Percentiles rank a stretch among this genome's conserved stretches.
phyloP scores from a whole-genome alignment of 805 yeast genomes.

The Zygosaccharomyces bailii region DNA sequence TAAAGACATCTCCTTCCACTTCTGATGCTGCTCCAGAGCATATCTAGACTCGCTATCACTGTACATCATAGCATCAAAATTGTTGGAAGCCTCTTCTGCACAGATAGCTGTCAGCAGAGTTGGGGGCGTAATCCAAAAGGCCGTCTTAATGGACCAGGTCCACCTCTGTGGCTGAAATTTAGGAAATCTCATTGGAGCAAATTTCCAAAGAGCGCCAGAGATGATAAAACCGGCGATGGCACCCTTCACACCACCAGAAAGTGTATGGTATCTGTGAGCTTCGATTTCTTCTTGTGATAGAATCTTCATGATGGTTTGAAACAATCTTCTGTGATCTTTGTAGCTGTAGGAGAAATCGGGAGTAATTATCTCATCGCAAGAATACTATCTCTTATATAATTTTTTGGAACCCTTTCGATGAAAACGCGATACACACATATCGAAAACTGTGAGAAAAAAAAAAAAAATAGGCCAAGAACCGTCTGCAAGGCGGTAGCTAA shows the following conservation, averaged over 20 bases:
- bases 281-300: conserved; percentile 61
- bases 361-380: not conserved
- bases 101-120: conserved; percentile 55
- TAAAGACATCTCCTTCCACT: conserved; percentile 50
- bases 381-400: conserved; percentile 3
- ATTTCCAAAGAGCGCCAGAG: conserved; percentile 53
- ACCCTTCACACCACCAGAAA: conserved; percentile 62
- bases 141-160: conserved; percentile 61
- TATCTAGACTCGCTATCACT: conserved; percentile 41
- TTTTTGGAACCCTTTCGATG: conserved; percentile 2
- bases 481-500: not conserved
- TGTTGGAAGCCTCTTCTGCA: conserved; percentile 69
- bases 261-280: conserved; percentile 58
- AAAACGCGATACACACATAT: not conserved
- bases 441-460: not conserved
- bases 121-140: conserved; percentile 66
- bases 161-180: conserved; percentile 39
- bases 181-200: conserved; percentile 49
- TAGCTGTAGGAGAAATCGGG: too few species aligned
- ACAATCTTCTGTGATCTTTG: too few species aligned
- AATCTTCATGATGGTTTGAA: conserved; percentile 54
- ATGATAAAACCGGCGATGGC: conserved; percentile 51
- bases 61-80: conserved; percentile 61
- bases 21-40: conserved; percentile 44
- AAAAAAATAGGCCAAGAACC: not conserved